Evolutionary conservation across 139 green algal genomes (phyloP).

Genomic region (Picochlorum sp.): DNA sequence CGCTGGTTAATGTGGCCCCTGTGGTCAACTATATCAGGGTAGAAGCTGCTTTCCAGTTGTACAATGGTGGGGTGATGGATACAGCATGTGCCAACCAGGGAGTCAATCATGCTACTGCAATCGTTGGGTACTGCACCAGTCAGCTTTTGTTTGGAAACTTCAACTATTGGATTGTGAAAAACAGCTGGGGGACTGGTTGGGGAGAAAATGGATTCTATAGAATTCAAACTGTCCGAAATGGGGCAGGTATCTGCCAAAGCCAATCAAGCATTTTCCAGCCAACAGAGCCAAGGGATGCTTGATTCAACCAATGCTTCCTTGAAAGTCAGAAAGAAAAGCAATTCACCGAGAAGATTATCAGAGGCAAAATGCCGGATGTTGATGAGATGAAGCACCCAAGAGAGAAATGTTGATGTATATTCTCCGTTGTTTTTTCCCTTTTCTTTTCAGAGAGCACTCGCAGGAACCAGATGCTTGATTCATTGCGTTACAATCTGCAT

Average conservation of each 20-base stretch:
- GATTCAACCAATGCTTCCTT: background rate
- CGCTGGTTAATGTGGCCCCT: background rate
- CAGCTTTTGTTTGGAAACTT: background rate
- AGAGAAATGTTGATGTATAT: no score
- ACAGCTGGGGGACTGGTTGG: background rate
- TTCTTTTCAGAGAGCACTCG: no score
- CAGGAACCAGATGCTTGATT: no score
- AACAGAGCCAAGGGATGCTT: background rate
- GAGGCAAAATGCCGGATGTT: no score
- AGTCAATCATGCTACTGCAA: background rate
- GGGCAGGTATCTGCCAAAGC: background rate
- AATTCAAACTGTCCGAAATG: background rate
- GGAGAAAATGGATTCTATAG: background rate
- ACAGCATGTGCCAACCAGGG: background rate
- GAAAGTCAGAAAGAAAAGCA: no score
- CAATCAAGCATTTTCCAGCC: conserved; percentile 3
- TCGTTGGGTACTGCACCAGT: background rate
- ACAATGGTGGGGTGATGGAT: background rate
- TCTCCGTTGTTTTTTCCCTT: no score
- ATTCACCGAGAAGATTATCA: no score
- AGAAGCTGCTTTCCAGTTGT: background rate
- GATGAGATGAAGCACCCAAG: no score
- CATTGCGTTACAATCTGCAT: no score
- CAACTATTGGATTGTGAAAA: conserved; percentile 5
- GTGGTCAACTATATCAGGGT: conserved; percentile 1